A percentile compares a stretch with the other conserved stretches of the same genome.
These are phyloP conservation scores for Nepenthes gracilis DNA, from an alignment of 148 eudicot genomes.

Conservation along the genomic window DNA sequence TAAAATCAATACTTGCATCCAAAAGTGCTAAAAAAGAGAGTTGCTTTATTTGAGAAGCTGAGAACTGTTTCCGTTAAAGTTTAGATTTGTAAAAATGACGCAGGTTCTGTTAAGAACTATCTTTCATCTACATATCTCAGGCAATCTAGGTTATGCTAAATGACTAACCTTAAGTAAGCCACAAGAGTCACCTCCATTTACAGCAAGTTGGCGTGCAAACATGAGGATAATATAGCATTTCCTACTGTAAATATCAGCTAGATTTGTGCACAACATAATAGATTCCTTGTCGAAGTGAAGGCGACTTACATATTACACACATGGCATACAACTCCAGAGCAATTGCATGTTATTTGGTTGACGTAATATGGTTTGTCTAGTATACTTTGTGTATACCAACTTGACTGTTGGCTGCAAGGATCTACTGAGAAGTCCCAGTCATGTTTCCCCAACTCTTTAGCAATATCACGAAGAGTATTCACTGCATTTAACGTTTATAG, in stretches of 20 bases:
- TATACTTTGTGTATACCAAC: constrained; percentile 16
- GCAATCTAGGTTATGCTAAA: background rate
- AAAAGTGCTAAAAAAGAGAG: no score
- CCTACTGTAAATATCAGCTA: no score
- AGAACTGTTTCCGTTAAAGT: no score
- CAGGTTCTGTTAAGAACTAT: background rate
- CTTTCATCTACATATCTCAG: background rate
- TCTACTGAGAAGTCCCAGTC: constrained; percentile 28
- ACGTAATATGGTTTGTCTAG: constrained; percentile 7
- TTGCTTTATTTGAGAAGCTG: no score
- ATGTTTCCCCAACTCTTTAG: constrained; percentile 21
- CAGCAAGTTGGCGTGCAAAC: no score
- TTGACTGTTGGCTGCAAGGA: constrained; percentile 20
- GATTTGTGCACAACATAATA: background rate
- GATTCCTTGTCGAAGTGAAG: background rate
- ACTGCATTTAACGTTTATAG: constrained; percentile 12
- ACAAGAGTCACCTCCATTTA: no score
- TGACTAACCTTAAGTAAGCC: background rate
- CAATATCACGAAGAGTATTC: constrained; percentile 22
- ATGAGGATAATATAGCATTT: no score
- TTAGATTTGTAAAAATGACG: background rate
- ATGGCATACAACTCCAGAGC: constrained; percentile 16
- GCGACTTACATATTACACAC: constrained; percentile 20
- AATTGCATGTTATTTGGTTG: constrained; percentile 21
- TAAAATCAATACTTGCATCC: no score